Base-by-base conservation (phyloP, 352 stramenopile species). In the Phytophthora chlamydospora region DNA sequence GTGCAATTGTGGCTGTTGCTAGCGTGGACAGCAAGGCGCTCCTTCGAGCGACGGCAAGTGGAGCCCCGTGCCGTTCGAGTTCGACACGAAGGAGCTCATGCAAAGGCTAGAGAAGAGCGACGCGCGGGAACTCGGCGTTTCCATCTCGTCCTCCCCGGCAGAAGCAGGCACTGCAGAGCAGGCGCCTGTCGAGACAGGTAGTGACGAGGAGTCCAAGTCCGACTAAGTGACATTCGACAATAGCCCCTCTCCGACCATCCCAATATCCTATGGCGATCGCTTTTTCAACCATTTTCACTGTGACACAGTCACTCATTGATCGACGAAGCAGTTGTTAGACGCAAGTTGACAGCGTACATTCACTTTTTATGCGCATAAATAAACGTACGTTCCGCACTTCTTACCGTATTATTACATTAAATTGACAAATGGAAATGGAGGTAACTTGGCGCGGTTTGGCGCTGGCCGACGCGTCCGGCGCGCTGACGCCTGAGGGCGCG, bases 31-130 rank as follows among this genome's bases (percentile, higher is more conserved):
- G 14, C 52, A 67, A 27, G 75, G 79, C 13, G 24, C 65, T 0
- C 12, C 56, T 27, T 54, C 55, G 9, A 50, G 43, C 6, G 58
- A 68, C 10, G 36, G 64, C 36, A 88, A 85, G 50, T 94, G 83
- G 85, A 81, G 76, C 29, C 81, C 83, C 34, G 39, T 94, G 42
- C 66, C 67, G 11, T 76, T 92, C 9, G 74, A 87, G 12, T 79
- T 94, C 21, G 80, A 65, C 43, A 72, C 79, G 5, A 64, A 63
- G 9, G 68, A 88, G 17, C 47, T 91, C 4, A 58, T 91, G 36
- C 57, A 76, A 44, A 67, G 81, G 7, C 62, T 94, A 17, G 66
- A 89, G 34, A 77, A 75, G 17, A 79, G 69, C 51, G 77, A 80
- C 34, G 78, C 76, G n/a, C 70, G 74, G 12, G 66, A 81, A 16